Percentiles rank a stretch among this genome's conserved stretches.
Conservation (phyloP, 139 green algal species). For the Chlamydomonas urium region DNA sequence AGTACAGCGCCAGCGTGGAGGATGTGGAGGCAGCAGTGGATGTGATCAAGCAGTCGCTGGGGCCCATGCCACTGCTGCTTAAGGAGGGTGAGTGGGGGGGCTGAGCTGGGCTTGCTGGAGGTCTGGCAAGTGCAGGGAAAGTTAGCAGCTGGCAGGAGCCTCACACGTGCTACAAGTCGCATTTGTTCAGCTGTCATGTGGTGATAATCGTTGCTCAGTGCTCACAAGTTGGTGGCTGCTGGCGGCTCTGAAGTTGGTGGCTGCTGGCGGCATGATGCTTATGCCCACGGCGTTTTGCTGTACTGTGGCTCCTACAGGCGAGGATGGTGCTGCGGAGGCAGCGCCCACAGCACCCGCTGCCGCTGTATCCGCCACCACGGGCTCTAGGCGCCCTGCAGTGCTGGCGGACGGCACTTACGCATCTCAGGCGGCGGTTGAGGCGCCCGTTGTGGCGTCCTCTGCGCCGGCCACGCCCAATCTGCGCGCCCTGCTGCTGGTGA, state of each 20-base stretch:
- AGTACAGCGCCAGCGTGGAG: slow-evolving; percentile 70
- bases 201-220: too few relatives aligned
- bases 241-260: too few relatives aligned
- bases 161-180: too few relatives aligned
- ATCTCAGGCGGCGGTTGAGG: slow-evolving; percentile 58
- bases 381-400: slow-evolving; percentile 77
- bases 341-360: background rate
- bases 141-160: too few relatives aligned
- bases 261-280: too few relatives aligned
- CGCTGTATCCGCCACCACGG: background rate
- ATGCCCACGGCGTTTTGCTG: too few relatives aligned
- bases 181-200: too few relatives aligned
- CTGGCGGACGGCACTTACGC: slow-evolving; percentile 97
- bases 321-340: slow-evolving; percentile 1
- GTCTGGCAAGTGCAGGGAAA: too few relatives aligned
- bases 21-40: slow-evolving; percentile 76
- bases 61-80: slow-evolving; percentile 65
- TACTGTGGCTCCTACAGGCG: slow-evolving; percentile 7
- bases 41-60: slow-evolving; percentile 71
- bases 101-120: too few relatives aligned
- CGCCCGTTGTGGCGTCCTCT: background rate
- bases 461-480: slow-evolving; percentile 44
- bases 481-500: slow-evolving; percentile 53
- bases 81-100: slow-evolving; percentile 23
- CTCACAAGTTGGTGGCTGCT: too few relatives aligned